phyloP scores from a whole-genome alignment of 768 basidiomycete genomes.

The Lentinula edodes region DNA sequence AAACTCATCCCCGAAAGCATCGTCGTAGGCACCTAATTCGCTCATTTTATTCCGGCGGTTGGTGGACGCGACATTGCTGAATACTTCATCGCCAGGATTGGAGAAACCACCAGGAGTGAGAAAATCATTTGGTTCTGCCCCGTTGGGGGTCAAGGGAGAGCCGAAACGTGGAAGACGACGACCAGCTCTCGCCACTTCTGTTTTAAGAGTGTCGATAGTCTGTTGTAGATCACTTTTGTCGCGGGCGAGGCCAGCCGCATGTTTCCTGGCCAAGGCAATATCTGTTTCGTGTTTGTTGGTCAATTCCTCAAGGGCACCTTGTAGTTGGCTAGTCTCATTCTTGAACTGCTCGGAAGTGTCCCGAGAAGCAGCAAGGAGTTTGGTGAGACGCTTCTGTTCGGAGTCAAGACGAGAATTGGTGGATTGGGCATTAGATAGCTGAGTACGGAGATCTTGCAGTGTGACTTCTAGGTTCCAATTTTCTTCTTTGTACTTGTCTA shows the following conservation, averaged over 20 bases:
- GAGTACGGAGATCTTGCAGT: slow-evolving; percentile 77
- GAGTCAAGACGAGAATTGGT: slow-evolving; percentile 66
- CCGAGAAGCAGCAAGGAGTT: slow-evolving; percentile 63
- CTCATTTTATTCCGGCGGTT: slow-evolving; percentile 39
- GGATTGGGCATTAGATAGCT: slow-evolving; percentile 61
- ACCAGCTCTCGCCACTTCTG: slow-evolving; percentile 62
- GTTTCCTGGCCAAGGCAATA: slow-evolving; percentile 84
- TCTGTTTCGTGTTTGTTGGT: slow-evolving; percentile 94
- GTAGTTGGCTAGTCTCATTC: slow-evolving; percentile 75
- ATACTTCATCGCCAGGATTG: slow-evolving; percentile 61
- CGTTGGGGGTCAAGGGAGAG: slow-evolving; percentile 70
- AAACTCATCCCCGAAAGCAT: slow-evolving; percentile 40
- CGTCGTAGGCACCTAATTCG: slow-evolving; percentile 38
- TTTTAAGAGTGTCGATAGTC: slow-evolving; percentile 69
- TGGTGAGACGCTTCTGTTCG: slow-evolving; percentile 79
- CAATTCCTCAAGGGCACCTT: slow-evolving; percentile 59
- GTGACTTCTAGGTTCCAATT: slow-evolving; percentile 98
- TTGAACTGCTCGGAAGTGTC: slow-evolving; percentile 82
- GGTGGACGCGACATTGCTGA: slow-evolving; percentile 55
- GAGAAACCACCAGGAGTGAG: slow-evolving; percentile 55
- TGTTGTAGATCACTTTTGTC: slow-evolving; percentile 92
- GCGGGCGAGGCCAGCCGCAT: slow-evolving; percentile 79
- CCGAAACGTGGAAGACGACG: slow-evolving; percentile 60
- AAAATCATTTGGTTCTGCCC: slow-evolving; percentile 35
- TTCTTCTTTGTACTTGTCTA: slow-evolving; percentile 95